These are phyloP conservation scores for Pestalotiopsis sp. DNA, from an alignment of 2,329 filamentous ascomycete species.

Conservation along the genomic window DNA sequence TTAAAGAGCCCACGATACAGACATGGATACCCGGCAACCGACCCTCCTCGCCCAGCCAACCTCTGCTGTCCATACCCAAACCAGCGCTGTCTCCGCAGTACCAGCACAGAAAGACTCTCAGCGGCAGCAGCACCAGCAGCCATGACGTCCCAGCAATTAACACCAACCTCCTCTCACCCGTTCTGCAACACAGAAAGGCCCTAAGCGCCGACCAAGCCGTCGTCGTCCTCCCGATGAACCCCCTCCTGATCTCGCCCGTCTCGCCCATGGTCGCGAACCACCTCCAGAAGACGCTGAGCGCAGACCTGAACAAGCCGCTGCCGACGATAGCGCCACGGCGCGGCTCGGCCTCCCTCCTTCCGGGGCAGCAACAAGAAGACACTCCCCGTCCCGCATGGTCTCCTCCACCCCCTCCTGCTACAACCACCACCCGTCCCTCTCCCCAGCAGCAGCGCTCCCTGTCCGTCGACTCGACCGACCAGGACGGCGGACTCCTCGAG, in stretches of 20 bases:
- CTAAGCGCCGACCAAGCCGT: not conserved
- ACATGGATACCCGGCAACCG: not conserved
- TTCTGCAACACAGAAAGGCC: not conserved
- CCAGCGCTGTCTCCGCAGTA: not conserved
- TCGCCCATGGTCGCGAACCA: conserved; percentile 8
- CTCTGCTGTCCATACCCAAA: not conserved
- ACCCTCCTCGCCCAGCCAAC: not conserved
- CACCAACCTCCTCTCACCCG: not conserved
- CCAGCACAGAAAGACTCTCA: not conserved
- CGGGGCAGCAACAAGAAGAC: not conserved
- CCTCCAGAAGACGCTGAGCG: conserved; percentile 10
- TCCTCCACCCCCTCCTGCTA: conserved; percentile 9
- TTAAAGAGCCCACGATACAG: not conserved
- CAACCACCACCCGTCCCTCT: not conserved
- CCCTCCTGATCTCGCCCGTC: not conserved
- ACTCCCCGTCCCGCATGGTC: not conserved
- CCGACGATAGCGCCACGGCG: conserved; percentile 21
- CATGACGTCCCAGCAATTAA: too few species aligned
- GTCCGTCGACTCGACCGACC: not conserved
- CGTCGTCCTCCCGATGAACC: not conserved
- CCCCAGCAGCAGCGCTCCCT: not conserved
- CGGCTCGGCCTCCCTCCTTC: not conserved
- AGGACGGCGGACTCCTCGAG: not conserved
- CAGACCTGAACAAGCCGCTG: conserved; percentile 33
- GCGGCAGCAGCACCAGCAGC: not conserved